phyloP scores from a whole-genome alignment of 2,329 filamentous ascomycete genomes.

The Parafenestella ontariensis region DNA sequence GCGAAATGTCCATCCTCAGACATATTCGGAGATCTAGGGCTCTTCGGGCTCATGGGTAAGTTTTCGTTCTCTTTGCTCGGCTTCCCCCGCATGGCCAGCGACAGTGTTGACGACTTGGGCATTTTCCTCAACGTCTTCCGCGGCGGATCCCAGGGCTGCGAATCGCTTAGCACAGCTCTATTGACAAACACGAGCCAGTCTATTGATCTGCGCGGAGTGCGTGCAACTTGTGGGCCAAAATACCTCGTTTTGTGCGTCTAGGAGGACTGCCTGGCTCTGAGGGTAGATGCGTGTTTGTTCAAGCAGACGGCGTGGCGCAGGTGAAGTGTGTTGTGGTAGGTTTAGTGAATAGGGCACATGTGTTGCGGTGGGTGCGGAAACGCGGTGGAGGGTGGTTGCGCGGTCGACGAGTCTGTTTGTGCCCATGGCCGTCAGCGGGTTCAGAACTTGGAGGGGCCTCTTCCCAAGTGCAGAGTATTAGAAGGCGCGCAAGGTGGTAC shows the following conservation, averaged over 20 bases:
- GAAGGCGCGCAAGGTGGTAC: conserved; percentile 40
- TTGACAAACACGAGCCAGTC: not conserved
- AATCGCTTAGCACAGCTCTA: conserved; percentile 30
- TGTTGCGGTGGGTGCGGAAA: conserved; percentile 21
- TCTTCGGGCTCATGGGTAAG: conserved; percentile 44
- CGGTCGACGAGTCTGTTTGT: conserved; percentile 32
- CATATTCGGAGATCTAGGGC: conserved; percentile 40
- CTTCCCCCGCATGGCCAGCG: conserved; percentile 46
- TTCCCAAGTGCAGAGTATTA: conserved; percentile 23
- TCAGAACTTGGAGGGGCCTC: conserved; percentile 13
- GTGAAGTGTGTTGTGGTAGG: conserved; percentile 15
- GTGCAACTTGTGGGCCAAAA: conserved; percentile 21
- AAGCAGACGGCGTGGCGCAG: conserved; percentile 24
- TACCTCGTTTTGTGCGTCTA: conserved; percentile 34
- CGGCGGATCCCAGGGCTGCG: conserved; percentile 31
- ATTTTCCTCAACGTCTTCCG: conserved; percentile 45
- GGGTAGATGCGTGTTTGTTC: conserved; percentile 19
- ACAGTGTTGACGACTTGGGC: conserved; percentile 49
- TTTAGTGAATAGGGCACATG: conserved; percentile 38
- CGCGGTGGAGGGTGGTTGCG: conserved; percentile 19
- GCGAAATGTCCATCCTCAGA: conserved; percentile 30
- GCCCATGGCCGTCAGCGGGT: conserved; percentile 43
- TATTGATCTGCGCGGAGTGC: not conserved
- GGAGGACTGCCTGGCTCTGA: conserved; percentile 22
- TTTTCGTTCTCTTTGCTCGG: conserved; percentile 33